Conservation (phyloP, 192 early-diverging fungal genomes). For the Coemansia aciculifera region DNA sequence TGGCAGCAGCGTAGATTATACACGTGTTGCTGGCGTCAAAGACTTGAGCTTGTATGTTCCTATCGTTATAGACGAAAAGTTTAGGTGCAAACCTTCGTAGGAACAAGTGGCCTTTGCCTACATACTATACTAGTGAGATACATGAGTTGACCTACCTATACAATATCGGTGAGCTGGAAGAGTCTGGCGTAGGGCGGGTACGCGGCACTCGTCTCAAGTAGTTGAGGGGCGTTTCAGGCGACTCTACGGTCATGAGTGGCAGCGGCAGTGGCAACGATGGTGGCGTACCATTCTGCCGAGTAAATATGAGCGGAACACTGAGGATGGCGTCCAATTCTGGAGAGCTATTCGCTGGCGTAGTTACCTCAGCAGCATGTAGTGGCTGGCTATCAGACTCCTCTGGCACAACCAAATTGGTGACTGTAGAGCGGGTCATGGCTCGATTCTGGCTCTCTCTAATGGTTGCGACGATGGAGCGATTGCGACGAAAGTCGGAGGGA, state of each 20-base stretch:
- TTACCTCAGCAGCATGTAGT: background rate
- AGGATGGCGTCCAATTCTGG: background rate
- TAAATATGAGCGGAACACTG: too few species aligned
- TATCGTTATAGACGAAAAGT: constrained; percentile 1
- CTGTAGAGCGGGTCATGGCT: background rate
- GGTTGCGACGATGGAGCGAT: constrained; percentile 41
- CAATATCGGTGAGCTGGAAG: background rate
- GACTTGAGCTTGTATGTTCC: constrained; percentile 10
- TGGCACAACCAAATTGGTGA: background rate
- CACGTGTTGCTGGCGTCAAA: constrained; percentile 17
- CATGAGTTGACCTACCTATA: background rate
- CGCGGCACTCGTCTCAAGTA: background rate
- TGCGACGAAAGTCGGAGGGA: constrained; percentile 42
- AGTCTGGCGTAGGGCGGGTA: background rate
- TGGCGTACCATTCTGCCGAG: background rate
- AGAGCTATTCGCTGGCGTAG: background rate
- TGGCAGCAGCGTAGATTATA: constrained; percentile 19
- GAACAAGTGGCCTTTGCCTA: background rate
- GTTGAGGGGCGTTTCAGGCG: background rate
- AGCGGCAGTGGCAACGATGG: background rate
- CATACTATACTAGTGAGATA: background rate
- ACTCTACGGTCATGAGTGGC: background rate
- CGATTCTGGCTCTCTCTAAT: constrained; percentile 15
- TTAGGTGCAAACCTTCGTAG: background rate
- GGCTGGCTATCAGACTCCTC: background rate